Evolutionary conservation across 176 grass and related monocot species (phyloP).

Genomic region (Dendrocalamus sinicus): DNA sequence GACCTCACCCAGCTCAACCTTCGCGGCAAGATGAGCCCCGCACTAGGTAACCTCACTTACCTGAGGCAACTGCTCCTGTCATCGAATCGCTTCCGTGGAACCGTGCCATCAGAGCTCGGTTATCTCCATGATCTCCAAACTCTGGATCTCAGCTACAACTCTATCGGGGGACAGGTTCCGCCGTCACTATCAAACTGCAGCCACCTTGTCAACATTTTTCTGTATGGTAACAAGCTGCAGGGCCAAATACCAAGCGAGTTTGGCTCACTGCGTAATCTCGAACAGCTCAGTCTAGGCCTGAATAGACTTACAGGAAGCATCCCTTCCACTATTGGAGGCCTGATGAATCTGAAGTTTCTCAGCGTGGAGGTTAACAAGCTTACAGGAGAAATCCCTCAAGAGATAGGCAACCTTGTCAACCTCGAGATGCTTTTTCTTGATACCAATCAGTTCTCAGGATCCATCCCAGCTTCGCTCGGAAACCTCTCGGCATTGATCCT

Average conservation of each 20-base stretch:
- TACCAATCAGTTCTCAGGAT: conserved; percentile 14
- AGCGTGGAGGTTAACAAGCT: background rate
- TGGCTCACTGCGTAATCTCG: background rate
- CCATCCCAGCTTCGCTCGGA: conserved; percentile 19
- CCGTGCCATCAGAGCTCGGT: too few relatives aligned
- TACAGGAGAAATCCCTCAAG: background rate
- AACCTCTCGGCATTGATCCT: background rate
- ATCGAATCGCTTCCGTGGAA: too few relatives aligned
- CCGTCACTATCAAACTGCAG: conserved; percentile 21
- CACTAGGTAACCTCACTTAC: conserved; percentile 34
- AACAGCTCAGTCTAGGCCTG: background rate
- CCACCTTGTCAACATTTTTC: background rate
- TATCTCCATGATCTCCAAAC: too few relatives aligned
- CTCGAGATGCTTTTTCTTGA: background rate
- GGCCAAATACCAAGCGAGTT: background rate
- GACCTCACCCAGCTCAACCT: conserved; percentile 2
- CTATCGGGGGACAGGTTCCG: background rate
- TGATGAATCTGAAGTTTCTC: background rate
- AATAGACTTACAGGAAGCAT: conserved; percentile 27
- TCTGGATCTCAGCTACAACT: too few relatives aligned
- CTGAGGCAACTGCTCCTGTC: background rate
- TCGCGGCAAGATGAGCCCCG: background rate
- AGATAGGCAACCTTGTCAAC: conserved; percentile 19
- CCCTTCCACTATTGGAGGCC: background rate
- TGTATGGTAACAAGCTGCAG: background rate